Conservation (phyloP, 345 rosid genomes). For the Cochlearia excelsa region DNA sequence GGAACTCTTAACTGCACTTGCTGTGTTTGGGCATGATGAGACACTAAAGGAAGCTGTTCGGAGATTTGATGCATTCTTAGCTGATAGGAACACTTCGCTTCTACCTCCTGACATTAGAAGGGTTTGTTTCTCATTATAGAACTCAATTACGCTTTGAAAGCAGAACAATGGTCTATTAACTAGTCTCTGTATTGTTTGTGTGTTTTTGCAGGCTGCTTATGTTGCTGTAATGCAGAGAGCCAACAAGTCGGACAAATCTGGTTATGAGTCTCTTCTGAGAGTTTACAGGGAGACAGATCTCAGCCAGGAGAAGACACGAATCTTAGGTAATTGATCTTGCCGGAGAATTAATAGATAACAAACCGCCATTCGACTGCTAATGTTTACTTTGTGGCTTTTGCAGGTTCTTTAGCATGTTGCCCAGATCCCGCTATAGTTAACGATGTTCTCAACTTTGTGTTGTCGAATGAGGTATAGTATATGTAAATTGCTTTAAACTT, state of each 20-base stretch:
- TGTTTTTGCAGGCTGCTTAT: slow-evolving; percentile 72
- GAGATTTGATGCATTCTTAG: slow-evolving; percentile 70
- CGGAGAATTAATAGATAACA: not conserved
- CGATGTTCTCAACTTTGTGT: slow-evolving; percentile 69
- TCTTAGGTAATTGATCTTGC: slow-evolving; percentile 48
- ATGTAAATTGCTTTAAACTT: slow-evolving; percentile 1
- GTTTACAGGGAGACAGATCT: slow-evolving; percentile 91
- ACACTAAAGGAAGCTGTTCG: slow-evolving; percentile 63
- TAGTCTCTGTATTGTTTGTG: slow-evolving; percentile 11
- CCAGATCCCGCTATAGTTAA: slow-evolving; percentile 56
- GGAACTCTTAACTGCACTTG: slow-evolving; percentile 79
- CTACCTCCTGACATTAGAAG: slow-evolving; percentile 84
- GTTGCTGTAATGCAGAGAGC: slow-evolving; percentile 81
- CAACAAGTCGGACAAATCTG: slow-evolving; percentile 55
- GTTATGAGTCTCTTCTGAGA: slow-evolving; percentile 70
- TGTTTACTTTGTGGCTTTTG: slow-evolving; percentile 7
- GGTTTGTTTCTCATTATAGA: slow-evolving; percentile 42
- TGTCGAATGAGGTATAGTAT: slow-evolving; percentile 69
- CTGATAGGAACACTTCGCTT: slow-evolving; percentile 73
- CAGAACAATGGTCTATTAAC: not conserved
- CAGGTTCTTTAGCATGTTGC: slow-evolving; percentile 75
- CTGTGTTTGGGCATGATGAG: slow-evolving; percentile 62
- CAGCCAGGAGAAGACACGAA: slow-evolving; percentile 95
- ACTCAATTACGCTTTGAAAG: slow-evolving; percentile 2
- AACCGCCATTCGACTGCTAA: not conserved